Percentiles rank a stretch among this genome's conserved stretches.
Evolutionary conservation across 2,329 filamentous ascomycete species (phyloP).

Genomic region (Exophiala sp.): DNA sequence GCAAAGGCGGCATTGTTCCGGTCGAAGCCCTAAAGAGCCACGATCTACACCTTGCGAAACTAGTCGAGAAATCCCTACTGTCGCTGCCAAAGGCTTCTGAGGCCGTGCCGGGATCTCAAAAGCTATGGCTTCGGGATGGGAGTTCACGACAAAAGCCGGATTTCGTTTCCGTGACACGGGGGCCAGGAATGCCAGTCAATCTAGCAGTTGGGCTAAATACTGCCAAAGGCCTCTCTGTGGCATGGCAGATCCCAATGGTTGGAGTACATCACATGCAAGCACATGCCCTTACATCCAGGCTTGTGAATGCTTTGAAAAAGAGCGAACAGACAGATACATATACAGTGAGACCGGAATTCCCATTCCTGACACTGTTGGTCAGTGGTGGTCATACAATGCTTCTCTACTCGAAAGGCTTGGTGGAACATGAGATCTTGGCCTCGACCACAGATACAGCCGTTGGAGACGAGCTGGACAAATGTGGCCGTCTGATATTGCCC

Average conservation of each 20-base stretch:
- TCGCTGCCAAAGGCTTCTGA: constrained; percentile 44
- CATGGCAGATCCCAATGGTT: constrained; percentile 75
- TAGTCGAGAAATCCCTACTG: constrained; percentile 60
- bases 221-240: constrained; percentile 79
- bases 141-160: constrained; percentile 55
- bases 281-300: constrained; percentile 79
- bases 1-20: constrained; percentile 74
- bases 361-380: constrained; percentile 81
- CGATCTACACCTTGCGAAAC: constrained; percentile 59
- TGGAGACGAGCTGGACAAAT: constrained; percentile 85
- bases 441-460: constrained; percentile 74
- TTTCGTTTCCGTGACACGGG: constrained; percentile 82
- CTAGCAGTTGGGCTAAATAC: constrained; percentile 71
- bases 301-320: constrained; percentile 58
- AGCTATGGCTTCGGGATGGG: constrained; percentile 23
- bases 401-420: constrained; percentile 63
- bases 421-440: constrained; percentile 66
- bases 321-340: constrained; percentile 11
- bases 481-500: constrained; percentile 70
- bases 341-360: constrained; percentile 54
- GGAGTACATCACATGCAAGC: constrained; percentile 97
- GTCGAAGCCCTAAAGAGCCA: constrained; percentile 69
- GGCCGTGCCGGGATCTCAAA: constrained; percentile 1
- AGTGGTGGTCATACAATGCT: constrained; percentile 91
- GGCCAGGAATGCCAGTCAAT: constrained; percentile 79